phyloP scores from a whole-genome alignment of 805 yeast species.

The Nakazawaea wickerhamii region DNA sequence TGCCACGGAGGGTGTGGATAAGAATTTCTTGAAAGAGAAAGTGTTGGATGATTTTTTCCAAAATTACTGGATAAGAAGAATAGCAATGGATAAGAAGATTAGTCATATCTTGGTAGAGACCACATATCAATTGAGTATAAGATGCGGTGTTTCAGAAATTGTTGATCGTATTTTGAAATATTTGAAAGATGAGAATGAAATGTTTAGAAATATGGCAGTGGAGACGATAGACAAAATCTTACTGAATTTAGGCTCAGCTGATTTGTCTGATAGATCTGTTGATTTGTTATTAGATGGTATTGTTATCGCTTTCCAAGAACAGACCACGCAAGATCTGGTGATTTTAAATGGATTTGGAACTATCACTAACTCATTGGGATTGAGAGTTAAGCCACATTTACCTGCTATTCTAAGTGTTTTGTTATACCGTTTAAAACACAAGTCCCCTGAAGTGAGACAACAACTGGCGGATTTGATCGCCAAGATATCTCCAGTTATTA shows the following conservation, averaged over 20 bases:
- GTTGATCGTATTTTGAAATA: constrained; percentile 51
- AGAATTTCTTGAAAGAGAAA: constrained; percentile 41
- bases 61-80: constrained; percentile 77
- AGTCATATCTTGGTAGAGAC: constrained; percentile 65
- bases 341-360: constrained; percentile 61
- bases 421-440: constrained; percentile 67
- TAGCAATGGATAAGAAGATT: constrained; percentile 61
- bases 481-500: constrained; percentile 60
- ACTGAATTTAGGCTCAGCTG: constrained; percentile 45
- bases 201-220: constrained; percentile 71
- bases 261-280: constrained; percentile 51
- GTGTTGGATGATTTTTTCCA: constrained; percentile 59
- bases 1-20: constrained; percentile 50
- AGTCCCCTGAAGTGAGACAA: constrained; percentile 66
- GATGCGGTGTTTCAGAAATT: constrained; percentile 58
- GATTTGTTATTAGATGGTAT: constrained; percentile 77
- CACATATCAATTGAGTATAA: constrained; percentile 58
- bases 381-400: constrained; percentile 63
- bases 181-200: constrained; percentile 79
- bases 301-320: constrained; percentile 76
- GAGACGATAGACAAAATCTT: constrained; percentile 61
- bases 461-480: constrained; percentile 79
- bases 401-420: constrained; percentile 68
- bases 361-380: constrained; percentile 55
- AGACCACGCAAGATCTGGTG: constrained; percentile 48